Percentiles rank a stretch among this genome's conserved stretches.
phyloP scores from a whole-genome alignment of 1,284 basidiomycete genomes.

The Peniophora sp. region DNA sequence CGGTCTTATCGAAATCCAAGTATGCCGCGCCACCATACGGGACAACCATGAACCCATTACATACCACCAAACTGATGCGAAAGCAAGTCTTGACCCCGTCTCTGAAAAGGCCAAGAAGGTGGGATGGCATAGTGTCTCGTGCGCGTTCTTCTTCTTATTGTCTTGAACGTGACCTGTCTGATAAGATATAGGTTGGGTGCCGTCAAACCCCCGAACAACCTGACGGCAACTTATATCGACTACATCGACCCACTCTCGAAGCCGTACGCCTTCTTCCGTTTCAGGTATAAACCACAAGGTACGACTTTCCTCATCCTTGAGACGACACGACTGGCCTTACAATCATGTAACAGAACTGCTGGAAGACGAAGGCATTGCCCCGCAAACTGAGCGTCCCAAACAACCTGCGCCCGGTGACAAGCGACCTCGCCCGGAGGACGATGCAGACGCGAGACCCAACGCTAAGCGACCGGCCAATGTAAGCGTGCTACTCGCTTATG shows the following conservation, averaged over 20 bases:
- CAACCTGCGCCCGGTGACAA: too few species aligned
- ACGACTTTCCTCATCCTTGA: not conserved
- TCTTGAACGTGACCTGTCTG: not conserved
- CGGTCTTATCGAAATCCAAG: not conserved
- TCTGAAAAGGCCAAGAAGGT: slow-evolving; percentile 3
- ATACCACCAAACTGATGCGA: not conserved
- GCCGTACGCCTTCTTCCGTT: slow-evolving; percentile 4
- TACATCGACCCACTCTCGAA: not conserved
- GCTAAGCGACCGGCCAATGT: too few species aligned
- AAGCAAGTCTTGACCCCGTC: not conserved
- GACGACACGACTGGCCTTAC: not conserved
- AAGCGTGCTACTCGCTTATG: too few species aligned
- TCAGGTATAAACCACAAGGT: slow-evolving; percentile 4
- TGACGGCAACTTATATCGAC: not conserved
- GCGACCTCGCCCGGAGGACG: too few species aligned
- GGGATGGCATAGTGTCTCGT: slow-evolving; percentile 1
- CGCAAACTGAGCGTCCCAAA: not conserved
- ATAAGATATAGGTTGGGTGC: not conserved
- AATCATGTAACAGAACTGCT: not conserved
- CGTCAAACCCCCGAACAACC: too few species aligned
- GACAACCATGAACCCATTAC: not conserved
- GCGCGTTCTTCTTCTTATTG: not conserved
- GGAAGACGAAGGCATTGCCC: not conserved
- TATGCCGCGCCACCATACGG: not conserved
- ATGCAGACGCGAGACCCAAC: too few species aligned